Evolutionary conservation across 768 basidiomycete genomes (phyloP).

Genomic region (Crassisporium funariophilum): DNA sequence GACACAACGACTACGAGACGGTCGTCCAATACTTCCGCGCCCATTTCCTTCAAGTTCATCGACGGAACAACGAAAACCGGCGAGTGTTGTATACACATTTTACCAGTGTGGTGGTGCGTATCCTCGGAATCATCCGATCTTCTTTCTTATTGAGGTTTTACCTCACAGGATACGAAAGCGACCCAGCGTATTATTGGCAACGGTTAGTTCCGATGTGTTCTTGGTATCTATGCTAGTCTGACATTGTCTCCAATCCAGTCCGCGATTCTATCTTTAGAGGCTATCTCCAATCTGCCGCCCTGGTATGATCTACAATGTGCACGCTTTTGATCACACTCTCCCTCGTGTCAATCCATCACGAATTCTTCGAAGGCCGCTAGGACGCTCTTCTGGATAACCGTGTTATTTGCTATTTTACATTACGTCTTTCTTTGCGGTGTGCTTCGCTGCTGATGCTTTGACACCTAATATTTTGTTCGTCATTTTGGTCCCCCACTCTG

Average conservation of each 20-base stretch:
- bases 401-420: too few species aligned
- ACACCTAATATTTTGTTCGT: too few species aligned
- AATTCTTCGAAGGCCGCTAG: too few species aligned
- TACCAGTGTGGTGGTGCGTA: constrained; percentile 74
- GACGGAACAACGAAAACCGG: constrained; percentile 76
- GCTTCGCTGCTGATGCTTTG: too few species aligned
- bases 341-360: too few species aligned
- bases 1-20: constrained; percentile 79
- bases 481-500: too few species aligned
- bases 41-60: constrained; percentile 83
- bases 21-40: constrained; percentile 87
- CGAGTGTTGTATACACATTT: constrained; percentile 82
- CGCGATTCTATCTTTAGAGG: constrained; percentile 78
- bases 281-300: constrained; percentile 70
- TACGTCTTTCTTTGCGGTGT: too few species aligned
- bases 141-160: constrained; percentile 7
- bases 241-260: constrained; percentile 39
- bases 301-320: constrained; percentile 52
- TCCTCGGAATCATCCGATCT: constrained; percentile 9
- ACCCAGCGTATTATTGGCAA: constrained; percentile 84
- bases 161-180: constrained; percentile 71
- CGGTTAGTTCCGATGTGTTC: constrained; percentile 44
- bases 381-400: too few species aligned
- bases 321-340: too few species aligned
- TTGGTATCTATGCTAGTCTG: constrained; percentile 8